Conservation (phyloP, 768 basidiomycete genomes). For the Pleurotus djamor region DNA sequence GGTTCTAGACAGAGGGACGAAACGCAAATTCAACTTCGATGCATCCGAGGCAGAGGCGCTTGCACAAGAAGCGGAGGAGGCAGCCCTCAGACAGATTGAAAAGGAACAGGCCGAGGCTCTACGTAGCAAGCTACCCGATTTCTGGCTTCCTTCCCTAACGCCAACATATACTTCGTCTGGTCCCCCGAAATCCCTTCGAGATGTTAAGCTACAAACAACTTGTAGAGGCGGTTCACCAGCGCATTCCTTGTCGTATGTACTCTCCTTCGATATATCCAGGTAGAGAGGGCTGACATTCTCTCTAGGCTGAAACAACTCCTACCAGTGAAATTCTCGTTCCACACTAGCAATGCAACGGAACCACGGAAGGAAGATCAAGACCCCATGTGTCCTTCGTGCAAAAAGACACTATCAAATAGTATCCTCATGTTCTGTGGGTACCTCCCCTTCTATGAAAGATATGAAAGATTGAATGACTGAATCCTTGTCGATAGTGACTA, state of each 20-base stretch:
- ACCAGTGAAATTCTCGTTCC: constrained; percentile 76
- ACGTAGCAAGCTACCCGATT: constrained; percentile 90
- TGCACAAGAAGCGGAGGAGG: constrained; percentile 83
- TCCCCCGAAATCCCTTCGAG: constrained; percentile 63
- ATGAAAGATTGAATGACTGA: not conserved
- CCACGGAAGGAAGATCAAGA: constrained; percentile 52
- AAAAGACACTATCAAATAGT: constrained; percentile 80
- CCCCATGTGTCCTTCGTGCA: constrained; percentile 87
- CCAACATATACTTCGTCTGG: constrained; percentile 72
- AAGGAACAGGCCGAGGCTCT: constrained; percentile 83
- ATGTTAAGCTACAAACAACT: constrained; percentile 85
- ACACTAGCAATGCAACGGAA: constrained; percentile 31
- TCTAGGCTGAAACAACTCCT: constrained; percentile 78
- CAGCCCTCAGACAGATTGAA: constrained; percentile 80
- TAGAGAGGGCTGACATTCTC: not conserved
- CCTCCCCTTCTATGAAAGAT: not conserved
- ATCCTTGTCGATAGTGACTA: constrained; percentile 52
- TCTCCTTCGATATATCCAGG: constrained; percentile 1
- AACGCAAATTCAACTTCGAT: constrained; percentile 88
- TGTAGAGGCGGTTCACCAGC: constrained; percentile 81
- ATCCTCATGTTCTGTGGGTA: constrained; percentile 64
- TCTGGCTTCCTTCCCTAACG: constrained; percentile 94
- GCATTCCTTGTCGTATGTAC: constrained; percentile 79
- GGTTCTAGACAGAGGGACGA: constrained; percentile 52
- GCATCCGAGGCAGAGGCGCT: constrained; percentile 66